A percentile compares a stretch with the other conserved stretches of the same genome.
phyloP scores from a whole-genome alignment of 2,329 filamentous ascomycete species.

The Shiraia sp. region DNA sequence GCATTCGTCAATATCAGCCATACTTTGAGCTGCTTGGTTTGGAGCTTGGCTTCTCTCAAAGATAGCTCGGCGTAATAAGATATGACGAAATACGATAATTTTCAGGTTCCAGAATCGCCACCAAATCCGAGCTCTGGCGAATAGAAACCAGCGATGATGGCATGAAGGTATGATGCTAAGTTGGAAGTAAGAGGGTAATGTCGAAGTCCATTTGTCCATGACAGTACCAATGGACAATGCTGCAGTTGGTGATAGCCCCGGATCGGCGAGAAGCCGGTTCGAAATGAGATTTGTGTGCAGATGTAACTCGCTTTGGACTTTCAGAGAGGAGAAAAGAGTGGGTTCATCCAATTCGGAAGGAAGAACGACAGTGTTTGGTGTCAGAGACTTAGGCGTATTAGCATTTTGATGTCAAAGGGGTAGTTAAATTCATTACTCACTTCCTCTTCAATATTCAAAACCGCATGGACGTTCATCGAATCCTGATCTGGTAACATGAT shows the following conservation, averaged over 20 bases:
- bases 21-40: conserved; percentile 19
- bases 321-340: conserved; percentile 26
- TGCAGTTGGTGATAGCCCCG: conserved; percentile 27
- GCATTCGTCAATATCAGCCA: conserved; percentile 24
- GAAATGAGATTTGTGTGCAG: conserved; percentile 29
- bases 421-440: conserved; percentile 7
- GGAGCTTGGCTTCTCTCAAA: conserved; percentile 24
- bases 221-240: conserved; percentile 22
- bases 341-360: conserved; percentile 20
- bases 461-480: conserved; percentile 28
- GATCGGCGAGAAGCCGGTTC: conserved; percentile 27
- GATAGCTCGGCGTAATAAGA: conserved; percentile 26
- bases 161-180: conserved; percentile 7
- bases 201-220: conserved; percentile 23
- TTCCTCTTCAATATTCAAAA: conserved; percentile 27
- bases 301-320: conserved; percentile 25
- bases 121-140: conserved; percentile 27
- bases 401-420: too few relatives aligned
- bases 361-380: conserved; percentile 20
- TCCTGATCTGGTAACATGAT: conserved; percentile 31
- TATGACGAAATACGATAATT: conserved; percentile 30
- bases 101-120: conserved; percentile 34
- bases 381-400: too few relatives aligned
- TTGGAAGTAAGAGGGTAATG: conserved; percentile 23
- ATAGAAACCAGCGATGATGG: conserved; percentile 21